phyloP scores from a whole-genome alignment of 2,329 filamentous ascomycete genomes.

The Neofusicoccum sp. region DNA sequence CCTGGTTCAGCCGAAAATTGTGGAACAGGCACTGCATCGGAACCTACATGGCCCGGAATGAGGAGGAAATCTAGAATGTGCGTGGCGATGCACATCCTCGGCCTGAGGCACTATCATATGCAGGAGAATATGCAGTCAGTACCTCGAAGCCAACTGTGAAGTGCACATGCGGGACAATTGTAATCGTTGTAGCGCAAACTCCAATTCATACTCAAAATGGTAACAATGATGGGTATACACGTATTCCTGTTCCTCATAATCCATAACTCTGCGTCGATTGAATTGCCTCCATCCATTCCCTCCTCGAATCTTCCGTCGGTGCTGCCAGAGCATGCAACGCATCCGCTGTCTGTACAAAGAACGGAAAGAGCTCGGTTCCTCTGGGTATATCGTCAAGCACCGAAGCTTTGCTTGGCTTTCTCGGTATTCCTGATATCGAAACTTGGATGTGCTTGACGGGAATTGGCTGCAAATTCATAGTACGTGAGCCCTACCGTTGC shows the following conservation, averaged over 20 bases:
- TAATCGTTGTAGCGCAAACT: no score
- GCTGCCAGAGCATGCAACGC: not conserved
- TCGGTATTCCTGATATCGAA: slow-evolving; percentile 22
- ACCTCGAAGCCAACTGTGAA: no score
- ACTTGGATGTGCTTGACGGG: slow-evolving; percentile 22
- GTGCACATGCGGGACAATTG: no score
- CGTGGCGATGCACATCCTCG: not conserved
- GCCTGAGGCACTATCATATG: no score
- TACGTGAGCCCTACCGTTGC: not conserved
- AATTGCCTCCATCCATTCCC: not conserved
- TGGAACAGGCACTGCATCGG: not conserved
- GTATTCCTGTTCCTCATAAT: no score
- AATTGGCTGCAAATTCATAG: slow-evolving; percentile 21
- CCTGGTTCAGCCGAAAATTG: no score
- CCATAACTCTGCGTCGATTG: not conserved
- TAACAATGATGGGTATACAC: no score
- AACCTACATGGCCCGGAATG: not conserved
- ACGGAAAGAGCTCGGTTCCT: slow-evolving; percentile 26
- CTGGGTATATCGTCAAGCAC: slow-evolving; percentile 30
- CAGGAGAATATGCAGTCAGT: no score
- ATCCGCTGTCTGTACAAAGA: slow-evolving; percentile 17
- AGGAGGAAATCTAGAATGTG: not conserved
- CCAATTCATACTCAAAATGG: no score
- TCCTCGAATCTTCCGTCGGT: not conserved
- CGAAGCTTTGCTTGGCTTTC: slow-evolving; percentile 27